phyloP scores from a whole-genome alignment of 2,329 filamentous ascomycete genomes.

The Penicillium nordicum region DNA sequence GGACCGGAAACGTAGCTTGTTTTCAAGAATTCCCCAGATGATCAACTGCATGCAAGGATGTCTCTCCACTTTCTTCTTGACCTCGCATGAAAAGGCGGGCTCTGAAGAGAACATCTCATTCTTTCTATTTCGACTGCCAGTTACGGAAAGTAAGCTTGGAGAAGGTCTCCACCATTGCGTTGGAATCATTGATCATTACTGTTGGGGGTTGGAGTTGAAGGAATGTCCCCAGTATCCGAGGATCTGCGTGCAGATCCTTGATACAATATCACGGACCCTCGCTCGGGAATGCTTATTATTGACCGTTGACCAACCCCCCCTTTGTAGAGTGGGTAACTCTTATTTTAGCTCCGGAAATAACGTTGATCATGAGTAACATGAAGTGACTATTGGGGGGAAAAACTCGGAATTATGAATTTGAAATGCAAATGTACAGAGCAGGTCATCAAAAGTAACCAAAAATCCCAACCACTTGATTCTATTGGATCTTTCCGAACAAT shows the following conservation, averaged over 20 bases:
- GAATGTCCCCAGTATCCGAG: not conserved
- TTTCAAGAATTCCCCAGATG: conserved; percentile 11
- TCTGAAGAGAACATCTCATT: not conserved
- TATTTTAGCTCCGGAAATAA: not conserved
- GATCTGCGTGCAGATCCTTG: conserved; percentile 7
- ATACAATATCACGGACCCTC: not conserved
- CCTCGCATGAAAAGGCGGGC: not conserved
- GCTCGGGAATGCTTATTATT: conserved; percentile 2
- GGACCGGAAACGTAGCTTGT: conserved; percentile 2
- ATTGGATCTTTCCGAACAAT: conserved; percentile 1
- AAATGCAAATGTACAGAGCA: not conserved
- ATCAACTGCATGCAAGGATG: conserved; percentile 22
- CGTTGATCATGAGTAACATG: not conserved
- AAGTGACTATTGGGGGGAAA: not conserved
- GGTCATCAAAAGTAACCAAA: not conserved
- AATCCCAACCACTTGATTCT: not conserved
- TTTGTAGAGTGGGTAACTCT: not conserved
- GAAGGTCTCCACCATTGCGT: not conserved
- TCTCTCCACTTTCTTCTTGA: conserved; percentile 9
- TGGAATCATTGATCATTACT: not conserved
- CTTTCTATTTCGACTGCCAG: not conserved
- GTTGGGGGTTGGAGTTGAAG: not conserved
- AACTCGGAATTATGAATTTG: not conserved
- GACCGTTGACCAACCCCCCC: not conserved
- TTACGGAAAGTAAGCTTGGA: not conserved